A percentile compares a stretch with the other conserved stretches of the same genome.
Conservation (phyloP, 208 protist genomes). For the Trypanosoma cruzi region DNA sequence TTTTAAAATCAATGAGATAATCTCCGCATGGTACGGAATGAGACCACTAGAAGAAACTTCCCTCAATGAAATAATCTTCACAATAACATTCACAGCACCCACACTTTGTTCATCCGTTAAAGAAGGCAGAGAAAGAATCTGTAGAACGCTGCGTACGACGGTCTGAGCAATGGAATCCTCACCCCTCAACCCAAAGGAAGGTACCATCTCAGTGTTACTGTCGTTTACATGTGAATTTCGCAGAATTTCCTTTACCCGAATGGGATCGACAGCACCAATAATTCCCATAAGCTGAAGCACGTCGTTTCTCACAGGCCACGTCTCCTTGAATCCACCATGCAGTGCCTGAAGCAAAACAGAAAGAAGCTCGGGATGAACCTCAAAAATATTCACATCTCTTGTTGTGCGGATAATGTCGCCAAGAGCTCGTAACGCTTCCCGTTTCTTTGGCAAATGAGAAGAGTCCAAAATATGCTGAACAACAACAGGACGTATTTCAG, state of each 20-base stretch:
- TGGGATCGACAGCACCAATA: slow-evolving; percentile 86
- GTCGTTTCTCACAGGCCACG: slow-evolving; percentile 85
- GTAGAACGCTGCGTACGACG: slow-evolving; percentile 70
- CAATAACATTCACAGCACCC: slow-evolving; percentile 72
- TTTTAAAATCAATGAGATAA: slow-evolving; percentile 67
- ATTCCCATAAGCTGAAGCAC: slow-evolving; percentile 91
- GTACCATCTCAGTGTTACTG: slow-evolving; percentile 19
- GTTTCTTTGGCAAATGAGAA: slow-evolving; percentile 81
- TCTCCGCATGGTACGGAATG: slow-evolving; percentile 53
- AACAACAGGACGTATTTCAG: slow-evolving; percentile 64
- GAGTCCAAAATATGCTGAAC: slow-evolving; percentile 84
- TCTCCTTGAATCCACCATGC: slow-evolving; percentile 89
- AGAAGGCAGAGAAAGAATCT: slow-evolving; percentile 82
- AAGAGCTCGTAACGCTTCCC: slow-evolving; percentile 83
- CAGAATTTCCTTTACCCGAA: slow-evolving; percentile 80
- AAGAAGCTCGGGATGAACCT: slow-evolving; percentile 76
- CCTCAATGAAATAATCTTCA: slow-evolving; percentile 70
- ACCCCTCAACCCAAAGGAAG: slow-evolving; percentile 29
- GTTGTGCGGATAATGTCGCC: slow-evolving; percentile 90
- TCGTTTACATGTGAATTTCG: slow-evolving; percentile 46
- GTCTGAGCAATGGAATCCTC: slow-evolving; percentile 78
- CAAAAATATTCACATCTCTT: slow-evolving; percentile 82
- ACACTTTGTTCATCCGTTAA: slow-evolving; percentile 85
- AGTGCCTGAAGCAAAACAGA: slow-evolving; percentile 78
- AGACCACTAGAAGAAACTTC: slow-evolving; percentile 50